phyloP scores from a whole-genome alignment of 169 alveolate genomes.

The Eimeria tenella region DNA sequence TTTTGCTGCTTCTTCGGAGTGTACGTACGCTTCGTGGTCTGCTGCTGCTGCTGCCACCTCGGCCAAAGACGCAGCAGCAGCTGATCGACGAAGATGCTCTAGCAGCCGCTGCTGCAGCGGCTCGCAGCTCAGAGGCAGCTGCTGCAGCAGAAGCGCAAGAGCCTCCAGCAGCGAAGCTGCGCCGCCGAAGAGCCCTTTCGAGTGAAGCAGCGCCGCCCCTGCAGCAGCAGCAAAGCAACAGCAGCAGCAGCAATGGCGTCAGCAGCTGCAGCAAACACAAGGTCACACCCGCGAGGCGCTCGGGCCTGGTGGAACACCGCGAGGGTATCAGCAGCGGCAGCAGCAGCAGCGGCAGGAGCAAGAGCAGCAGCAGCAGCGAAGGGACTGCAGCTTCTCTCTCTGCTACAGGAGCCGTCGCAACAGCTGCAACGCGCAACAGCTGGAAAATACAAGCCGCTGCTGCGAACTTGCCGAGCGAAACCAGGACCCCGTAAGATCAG shows the following conservation, averaged over 20 bases:
- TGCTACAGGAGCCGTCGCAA: neutral
- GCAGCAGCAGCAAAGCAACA: conserved; percentile 25
- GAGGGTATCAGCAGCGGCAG: neutral
- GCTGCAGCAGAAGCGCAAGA: conserved; percentile 26
- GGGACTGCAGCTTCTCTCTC: neutral
- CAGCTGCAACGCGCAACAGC: neutral
- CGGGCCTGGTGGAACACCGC: neutral
- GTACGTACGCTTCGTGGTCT: neutral
- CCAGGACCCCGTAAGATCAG: neutral
- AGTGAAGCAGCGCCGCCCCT: conserved; percentile 10
- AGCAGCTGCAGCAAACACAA: conserved; percentile 2
- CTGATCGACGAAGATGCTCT: conserved; percentile 25
- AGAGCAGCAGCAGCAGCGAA: neutral
- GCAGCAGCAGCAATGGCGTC: neutral
- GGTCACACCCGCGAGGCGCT: neutral
- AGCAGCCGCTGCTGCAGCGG: conserved; percentile 55
- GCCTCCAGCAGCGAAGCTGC: conserved; percentile 19
- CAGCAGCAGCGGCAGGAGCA: neutral
- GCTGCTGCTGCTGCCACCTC: conserved; percentile 44
- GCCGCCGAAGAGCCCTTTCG: neutral
- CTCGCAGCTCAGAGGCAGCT: neutral
- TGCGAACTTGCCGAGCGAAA: no score
- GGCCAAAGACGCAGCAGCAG: conserved; percentile 6
- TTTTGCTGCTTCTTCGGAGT: neutral
- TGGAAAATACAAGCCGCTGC: no score